phyloP scores from a whole-genome alignment of 2,329 filamentous ascomycete species.

The Xylariomycetidae sp. region DNA sequence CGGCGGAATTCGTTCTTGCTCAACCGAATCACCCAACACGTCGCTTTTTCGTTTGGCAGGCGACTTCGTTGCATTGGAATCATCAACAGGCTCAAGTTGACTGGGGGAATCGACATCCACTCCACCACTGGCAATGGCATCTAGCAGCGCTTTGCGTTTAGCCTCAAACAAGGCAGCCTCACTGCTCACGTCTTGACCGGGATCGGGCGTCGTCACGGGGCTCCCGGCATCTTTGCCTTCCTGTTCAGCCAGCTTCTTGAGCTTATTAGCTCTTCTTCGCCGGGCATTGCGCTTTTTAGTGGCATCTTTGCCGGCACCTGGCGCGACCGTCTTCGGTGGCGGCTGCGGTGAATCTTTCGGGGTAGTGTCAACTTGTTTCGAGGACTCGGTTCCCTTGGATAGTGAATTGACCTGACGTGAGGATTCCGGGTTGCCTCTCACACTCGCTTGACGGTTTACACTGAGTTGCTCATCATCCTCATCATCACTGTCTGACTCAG shows the following conservation, averaged over 20 bases:
- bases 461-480: neutral
- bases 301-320: conserved; percentile 31
- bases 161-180: conserved; percentile 41
- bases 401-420: too few species aligned
- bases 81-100: too few species aligned
- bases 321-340: conserved; percentile 16
- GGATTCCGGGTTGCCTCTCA: too few species aligned
- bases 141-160: conserved; percentile 43
- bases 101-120: conserved; percentile 35
- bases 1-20: too few species aligned
- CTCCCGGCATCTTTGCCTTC: conserved; percentile 1
- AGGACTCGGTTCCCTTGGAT: too few species aligned
- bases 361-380: too few species aligned
- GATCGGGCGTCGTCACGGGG: neutral
- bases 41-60: conserved; percentile 20
- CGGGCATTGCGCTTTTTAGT: conserved; percentile 49
- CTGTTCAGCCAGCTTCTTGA: conserved; percentile 20
- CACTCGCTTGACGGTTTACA: too few species aligned
- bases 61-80: too few species aligned
- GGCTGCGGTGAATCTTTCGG: too few species aligned
- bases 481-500: conserved; percentile 4
- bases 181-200: conserved; percentile 9
- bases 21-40: too few species aligned
- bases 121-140: conserved; percentile 44
- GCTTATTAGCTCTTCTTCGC: conserved; percentile 33